phyloP scores from a whole-genome alignment of 208 protist genomes.

The Leishmania martiniquensis region DNA sequence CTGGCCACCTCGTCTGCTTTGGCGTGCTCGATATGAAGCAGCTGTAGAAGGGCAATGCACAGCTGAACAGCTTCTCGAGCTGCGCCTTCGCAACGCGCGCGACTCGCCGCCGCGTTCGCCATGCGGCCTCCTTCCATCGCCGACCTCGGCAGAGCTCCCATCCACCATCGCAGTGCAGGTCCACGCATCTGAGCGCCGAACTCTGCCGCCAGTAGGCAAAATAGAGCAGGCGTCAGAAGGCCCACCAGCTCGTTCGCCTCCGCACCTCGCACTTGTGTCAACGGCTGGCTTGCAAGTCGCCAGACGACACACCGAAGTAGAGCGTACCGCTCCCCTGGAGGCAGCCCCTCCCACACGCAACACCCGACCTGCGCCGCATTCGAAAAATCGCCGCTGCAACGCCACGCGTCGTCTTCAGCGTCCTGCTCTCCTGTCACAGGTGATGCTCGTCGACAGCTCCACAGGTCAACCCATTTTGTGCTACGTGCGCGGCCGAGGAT shows the following conservation, averaged over 20 bases:
- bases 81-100: background rate
- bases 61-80: background rate
- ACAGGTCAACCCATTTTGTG: background rate
- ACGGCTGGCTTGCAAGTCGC: background rate
- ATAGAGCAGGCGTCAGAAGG: background rate
- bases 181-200: background rate
- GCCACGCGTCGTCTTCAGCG: background rate
- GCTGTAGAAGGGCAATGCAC: slow-evolving; percentile 10
- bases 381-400: background rate
- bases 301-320: slow-evolving; percentile 10
- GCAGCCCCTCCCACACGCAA: background rate
- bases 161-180: background rate
- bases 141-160: background rate
- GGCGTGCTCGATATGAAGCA: background rate
- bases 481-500: background rate
- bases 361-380: background rate
- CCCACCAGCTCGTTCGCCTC: background rate
- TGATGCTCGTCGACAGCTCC: background rate
- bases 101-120: background rate
- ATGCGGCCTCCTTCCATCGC: background rate
- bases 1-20: background rate
- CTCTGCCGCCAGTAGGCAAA: background rate
- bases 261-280: background rate
- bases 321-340: background rate
- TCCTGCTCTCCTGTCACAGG: background rate